Percentiles rank a stretch among this genome's conserved stretches.
Evolutionary conservation across 2,329 filamentous ascomycete genomes (phyloP).

Genomic region (Parastagonospora avenae): DNA sequence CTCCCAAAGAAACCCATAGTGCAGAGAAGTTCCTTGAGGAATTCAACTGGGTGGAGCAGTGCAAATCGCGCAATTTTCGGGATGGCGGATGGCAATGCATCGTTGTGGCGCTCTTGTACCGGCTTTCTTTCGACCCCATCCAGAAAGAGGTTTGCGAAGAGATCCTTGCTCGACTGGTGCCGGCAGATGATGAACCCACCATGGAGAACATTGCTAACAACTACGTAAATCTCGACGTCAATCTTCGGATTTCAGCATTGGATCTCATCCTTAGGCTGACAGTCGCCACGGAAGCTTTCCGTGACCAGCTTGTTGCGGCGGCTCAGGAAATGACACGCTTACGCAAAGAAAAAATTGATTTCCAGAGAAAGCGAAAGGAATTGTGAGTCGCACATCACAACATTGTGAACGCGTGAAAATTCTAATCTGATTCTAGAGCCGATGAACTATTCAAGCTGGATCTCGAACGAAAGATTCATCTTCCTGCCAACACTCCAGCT

Average conservation of each 20-base stretch:
- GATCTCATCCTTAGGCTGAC: slow-evolving; percentile 87
- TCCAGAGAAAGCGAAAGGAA: slow-evolving; percentile 76
- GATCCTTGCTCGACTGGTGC: slow-evolving; percentile 80
- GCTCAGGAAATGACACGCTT: slow-evolving; percentile 93
- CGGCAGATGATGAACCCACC: slow-evolving; percentile 74
- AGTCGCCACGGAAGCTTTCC: slow-evolving; percentile 82
- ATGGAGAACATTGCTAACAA: slow-evolving; percentile 73
- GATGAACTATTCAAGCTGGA: slow-evolving; percentile 74
- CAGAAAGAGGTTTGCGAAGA: slow-evolving; percentile 76
- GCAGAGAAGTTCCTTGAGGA: slow-evolving; percentile 76
- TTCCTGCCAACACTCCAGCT: slow-evolving; percentile 73
- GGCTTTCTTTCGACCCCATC: slow-evolving; percentile 76
- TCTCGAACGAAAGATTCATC: slow-evolving; percentile 72
- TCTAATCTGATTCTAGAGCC: slow-evolving; percentile 54
- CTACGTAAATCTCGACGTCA: slow-evolving; percentile 80
- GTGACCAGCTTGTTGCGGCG: slow-evolving; percentile 89
- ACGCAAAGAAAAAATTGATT: slow-evolving; percentile 93
- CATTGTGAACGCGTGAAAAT: not conserved
- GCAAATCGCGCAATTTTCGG: slow-evolving; percentile 82
- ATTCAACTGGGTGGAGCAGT: slow-evolving; percentile 83
- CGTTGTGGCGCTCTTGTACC: slow-evolving; percentile 82
- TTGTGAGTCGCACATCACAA: slow-evolving; percentile 51
- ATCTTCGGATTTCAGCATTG: slow-evolving; percentile 77
- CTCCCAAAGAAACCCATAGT: slow-evolving; percentile 57
- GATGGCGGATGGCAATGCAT: slow-evolving; percentile 92